Evolutionary conservation across 1,139 yeast genomes (phyloP), one percentile per base, ranked within the genome.

Genomic region (Sugiyamaella novakii): DNA sequence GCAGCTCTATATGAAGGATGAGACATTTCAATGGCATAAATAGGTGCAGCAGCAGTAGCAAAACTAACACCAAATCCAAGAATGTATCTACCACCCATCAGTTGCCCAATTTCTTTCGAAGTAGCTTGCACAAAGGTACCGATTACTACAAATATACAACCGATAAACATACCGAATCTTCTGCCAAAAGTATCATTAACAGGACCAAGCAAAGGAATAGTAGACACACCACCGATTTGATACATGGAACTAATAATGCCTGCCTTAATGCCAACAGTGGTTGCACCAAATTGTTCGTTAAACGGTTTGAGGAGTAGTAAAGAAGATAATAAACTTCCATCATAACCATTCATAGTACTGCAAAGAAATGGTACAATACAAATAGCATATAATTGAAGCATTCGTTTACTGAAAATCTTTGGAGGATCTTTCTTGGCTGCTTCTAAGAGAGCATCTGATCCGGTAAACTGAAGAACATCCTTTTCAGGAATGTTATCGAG

Each of bases 1-100:
- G 65, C 62, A 15, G 72, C 72, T 59, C 80, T 66, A 51, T 71
- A 69, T 28, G 67, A 63, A 68, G 79, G 76, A 50, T 57, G 60
- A 2, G 59, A 50, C 17, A 57, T 19, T 43, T 58, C 61, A 11
- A 54, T 49, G 30, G 55, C 44, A 37, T 51, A 57, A 36, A 46
- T 50, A 12, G 56, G 56, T 19, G 46, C 54, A 14, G 56, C 47
- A 11, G 49, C 54, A 12, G 52, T 49, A 2, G 61, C 60, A 39
- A 58, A 47, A 12, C 55, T 54, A 8, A 57, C 50, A 7, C 59
- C 60, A 38, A 56, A 58, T 22, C 60, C 60, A n/a, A 58, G 43
- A 17, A 58, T 38, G 41, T 58, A 58, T 22, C 62, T 44, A 1
- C 59, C 60, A 14, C 57, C 62, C 18, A 58, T 43, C 24, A 54